These are phyloP conservation scores for Ceratocystis lukuohia DNA, from an alignment of 2,329 filamentous ascomycete species.

Conservation along the genomic window DNA sequence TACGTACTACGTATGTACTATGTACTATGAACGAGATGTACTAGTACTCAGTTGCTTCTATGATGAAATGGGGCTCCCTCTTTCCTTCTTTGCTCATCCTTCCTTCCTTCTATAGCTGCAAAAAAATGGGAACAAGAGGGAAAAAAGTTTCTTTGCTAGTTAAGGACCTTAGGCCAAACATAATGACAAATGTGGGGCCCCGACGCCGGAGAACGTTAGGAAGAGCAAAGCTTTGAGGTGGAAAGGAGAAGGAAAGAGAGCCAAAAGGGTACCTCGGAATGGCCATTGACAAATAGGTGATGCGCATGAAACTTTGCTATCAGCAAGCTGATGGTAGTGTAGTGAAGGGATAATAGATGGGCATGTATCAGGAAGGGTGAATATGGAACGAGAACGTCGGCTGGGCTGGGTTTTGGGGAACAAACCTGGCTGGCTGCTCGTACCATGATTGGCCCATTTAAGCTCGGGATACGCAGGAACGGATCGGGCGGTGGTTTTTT, in stretches of 20 bases:
- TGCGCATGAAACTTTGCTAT: neutral
- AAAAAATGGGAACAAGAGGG: neutral
- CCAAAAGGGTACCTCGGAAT: neutral
- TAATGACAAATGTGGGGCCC: constrained; percentile 1
- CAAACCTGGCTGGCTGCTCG: neutral
- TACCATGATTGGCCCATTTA: constrained; percentile 4
- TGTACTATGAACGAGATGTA: no score
- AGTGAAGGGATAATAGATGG: neutral
- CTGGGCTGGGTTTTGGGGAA: neutral
- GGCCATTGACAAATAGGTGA: neutral
- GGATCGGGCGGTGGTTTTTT: constrained; percentile 2
- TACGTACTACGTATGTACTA: no score
- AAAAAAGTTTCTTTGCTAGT: neutral
- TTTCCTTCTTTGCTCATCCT: constrained; percentile 6
- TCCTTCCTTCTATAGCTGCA: constrained; percentile 5
- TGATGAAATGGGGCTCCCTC: neutral
- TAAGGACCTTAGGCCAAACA: neutral
- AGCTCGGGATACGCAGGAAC: constrained; percentile 5
- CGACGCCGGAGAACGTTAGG: constrained; percentile 8
- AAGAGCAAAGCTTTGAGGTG: neutral
- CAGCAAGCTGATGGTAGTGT: neutral
- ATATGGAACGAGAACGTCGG: constrained; percentile 1
- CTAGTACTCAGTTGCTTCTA: neutral
- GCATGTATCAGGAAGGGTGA: neutral
- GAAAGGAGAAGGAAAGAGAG: neutral